Base-by-base conservation (phyloP, 139 green algal genomes). In the Deuterostichococcus epilithicus region DNA sequence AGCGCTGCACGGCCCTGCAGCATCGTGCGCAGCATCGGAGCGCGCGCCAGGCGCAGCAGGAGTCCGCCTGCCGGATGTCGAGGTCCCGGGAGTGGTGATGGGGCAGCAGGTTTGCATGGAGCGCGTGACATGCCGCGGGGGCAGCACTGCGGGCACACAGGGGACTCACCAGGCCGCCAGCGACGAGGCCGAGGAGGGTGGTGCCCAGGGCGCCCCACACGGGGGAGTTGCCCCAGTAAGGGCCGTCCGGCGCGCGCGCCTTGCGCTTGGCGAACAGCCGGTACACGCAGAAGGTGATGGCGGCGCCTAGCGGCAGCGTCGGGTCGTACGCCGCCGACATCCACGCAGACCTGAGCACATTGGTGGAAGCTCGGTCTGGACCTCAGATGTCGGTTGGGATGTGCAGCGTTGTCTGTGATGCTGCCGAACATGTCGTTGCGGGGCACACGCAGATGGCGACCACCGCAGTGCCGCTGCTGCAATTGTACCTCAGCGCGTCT, bases 131-230 rank as follows among this genome's bases (percentile, higher is more conserved):
- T 13, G 13, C 42, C 13, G 42, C 42, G 8, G 42, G 8, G 8
- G 13, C 42, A 52, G 13, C 42, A 52, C 42, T 23, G 13, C 13
- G 42, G 8, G 8, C 8, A 52, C 13, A 23, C 42, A 67, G 20
- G 47, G 60, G 34, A 65, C 85, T 81, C 60, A 94, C 80, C 79
- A 77, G 76, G 73, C 81, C 88, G 37, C 81, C 87, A 6, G 90
- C 5, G 3, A 81, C 72, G 23, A 95, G 78, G 30, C 78, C 81
- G 26, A 86, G 70, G 22, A 90, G 47, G 0, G 86, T 92, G 59
- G 80, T 80, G 23, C 81, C 77, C 67, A 96, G 73, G 3, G 91
- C 89, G 0, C 91, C 91, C 70, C 90, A 90, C 13, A 95, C 88
- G n/a, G 89, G 84, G 79, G 82, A 92, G 75, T 83, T 83, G 30